These are phyloP conservation scores for Flaveria floridana DNA, from an alignment of 140 eudicot species.

Conservation along the genomic window DNA sequence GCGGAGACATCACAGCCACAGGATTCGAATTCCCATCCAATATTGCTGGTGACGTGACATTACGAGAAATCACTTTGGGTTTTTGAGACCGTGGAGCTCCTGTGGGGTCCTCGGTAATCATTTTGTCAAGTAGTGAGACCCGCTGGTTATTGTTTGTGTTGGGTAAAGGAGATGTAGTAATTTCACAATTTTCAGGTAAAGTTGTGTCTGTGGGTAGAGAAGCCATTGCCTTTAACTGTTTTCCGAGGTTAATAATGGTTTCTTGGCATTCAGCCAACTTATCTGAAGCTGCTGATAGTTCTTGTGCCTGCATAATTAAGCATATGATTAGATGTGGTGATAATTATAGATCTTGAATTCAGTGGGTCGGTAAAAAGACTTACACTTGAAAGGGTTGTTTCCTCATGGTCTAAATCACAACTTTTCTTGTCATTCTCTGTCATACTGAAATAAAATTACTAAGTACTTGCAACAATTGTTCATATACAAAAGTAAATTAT, in stretches of 20 bases:
- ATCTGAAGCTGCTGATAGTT: conserved; percentile 76
- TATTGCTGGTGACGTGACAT: conserved; percentile 32
- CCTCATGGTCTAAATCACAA: conserved; percentile 31
- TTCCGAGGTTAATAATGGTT: conserved; percentile 71
- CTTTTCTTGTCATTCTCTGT: conserved; percentile 26
- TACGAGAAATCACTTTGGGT: conserved; percentile 44
- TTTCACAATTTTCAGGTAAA: conserved; percentile 35
- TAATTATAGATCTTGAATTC: conserved; percentile 17
- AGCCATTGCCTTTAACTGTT: conserved; percentile 79
- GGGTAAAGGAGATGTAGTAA: conserved; percentile 32
- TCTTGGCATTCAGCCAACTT: conserved; percentile 94
- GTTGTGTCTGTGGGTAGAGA: conserved; percentile 49
- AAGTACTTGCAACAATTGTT: conserved; percentile 18
- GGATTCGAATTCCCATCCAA: conserved; percentile 36
- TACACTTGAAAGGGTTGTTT: conserved; percentile 48
- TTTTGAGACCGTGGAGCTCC: conserved; percentile 43
- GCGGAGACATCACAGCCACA: conserved; percentile 34
- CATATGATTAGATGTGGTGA: not conserved
- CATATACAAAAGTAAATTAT: not conserved
- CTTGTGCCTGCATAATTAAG: conserved; percentile 53
- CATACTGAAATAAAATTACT: conserved; percentile 40
- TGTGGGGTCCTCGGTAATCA: conserved; percentile 70
- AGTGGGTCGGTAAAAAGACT: conserved; percentile 29
- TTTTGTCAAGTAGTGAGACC: conserved; percentile 69
- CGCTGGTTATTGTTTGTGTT: conserved; percentile 35